Percentiles rank a stretch among this genome's conserved stretches.
These are phyloP conservation scores for Ustilago vetiveriae DNA, from an alignment of 1,284 basidiomycete genomes.

Conservation along the genomic window DNA sequence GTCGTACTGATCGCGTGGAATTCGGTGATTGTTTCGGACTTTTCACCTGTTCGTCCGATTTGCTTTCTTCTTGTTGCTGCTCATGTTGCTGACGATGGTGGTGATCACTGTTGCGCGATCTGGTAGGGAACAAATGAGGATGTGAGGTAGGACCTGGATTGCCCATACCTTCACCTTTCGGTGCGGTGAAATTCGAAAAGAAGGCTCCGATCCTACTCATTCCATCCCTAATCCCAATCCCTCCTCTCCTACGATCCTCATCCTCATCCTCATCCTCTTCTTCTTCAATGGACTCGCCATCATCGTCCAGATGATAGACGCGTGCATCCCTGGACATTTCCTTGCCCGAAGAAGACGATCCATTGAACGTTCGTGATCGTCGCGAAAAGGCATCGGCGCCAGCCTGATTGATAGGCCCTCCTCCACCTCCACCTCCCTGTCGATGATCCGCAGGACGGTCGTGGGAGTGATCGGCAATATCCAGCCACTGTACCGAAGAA, in stretches of 20 bases:
- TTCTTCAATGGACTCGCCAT: no score
- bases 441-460: conserved; percentile 3
- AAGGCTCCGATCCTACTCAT: conserved; percentile 42
- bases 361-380: conserved; percentile 21
- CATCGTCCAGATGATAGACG: conserved; percentile 15
- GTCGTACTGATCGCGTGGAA: conserved; percentile 1
- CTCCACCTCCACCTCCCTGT: background rate
- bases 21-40: conserved; percentile 1
- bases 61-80: background rate
- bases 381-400: conserved; percentile 29
- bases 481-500: conserved; percentile 50
- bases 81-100: no score
- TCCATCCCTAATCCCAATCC: conserved; percentile 28
- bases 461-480: conserved; percentile 35
- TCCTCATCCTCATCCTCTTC: conserved; percentile 29
- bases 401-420: conserved; percentile 30
- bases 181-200: conserved; percentile 43
- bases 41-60: background rate
- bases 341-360: conserved; percentile 9
- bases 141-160: conserved; percentile 46
- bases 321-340: conserved; percentile 24
- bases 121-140: conserved; percentile 37
- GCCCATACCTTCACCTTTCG: conserved; percentile 51
- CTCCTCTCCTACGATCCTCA: conserved; percentile 9
- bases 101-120: no score